Evolutionary conservation across 331 rosid species (phyloP).

Genomic region (Pyrus hybrid): DNA sequence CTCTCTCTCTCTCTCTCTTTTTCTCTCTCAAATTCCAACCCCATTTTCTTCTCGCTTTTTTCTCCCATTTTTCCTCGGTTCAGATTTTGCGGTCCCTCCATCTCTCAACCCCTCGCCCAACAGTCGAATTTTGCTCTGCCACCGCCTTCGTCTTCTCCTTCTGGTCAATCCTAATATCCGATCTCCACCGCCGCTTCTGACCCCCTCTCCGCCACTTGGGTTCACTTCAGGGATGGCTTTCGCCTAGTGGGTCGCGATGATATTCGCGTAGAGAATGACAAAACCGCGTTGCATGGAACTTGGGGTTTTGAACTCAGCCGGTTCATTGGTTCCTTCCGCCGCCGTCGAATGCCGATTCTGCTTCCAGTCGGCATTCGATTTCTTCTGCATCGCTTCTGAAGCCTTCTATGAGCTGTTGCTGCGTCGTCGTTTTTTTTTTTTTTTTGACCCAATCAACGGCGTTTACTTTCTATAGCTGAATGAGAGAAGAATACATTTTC

Average conservation of each 20-base stretch:
- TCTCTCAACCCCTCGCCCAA: neutral
- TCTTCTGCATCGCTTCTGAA: slow-evolving; percentile 35
- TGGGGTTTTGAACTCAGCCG: slow-evolving; percentile 34
- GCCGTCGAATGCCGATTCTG: slow-evolving; percentile 56
- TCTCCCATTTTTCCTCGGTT: neutral
- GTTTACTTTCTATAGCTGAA: slow-evolving; percentile 9
- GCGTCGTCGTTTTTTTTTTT: slow-evolving; percentile 1
- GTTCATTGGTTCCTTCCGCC: slow-evolving; percentile 44
- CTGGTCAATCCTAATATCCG: slow-evolving; percentile 8
- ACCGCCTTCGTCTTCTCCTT: neutral
- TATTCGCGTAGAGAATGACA: slow-evolving; percentile 28
- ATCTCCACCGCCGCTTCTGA: neutral
- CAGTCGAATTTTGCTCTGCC: slow-evolving; percentile 15
- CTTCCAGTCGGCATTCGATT: slow-evolving; percentile 57
- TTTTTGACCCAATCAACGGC: slow-evolving; percentile 21
- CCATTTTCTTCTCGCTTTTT: neutral
- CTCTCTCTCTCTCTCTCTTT: slow-evolving; percentile 2
- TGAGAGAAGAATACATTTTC: neutral
- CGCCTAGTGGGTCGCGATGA: slow-evolving; percentile 24
- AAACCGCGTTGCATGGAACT: slow-evolving; percentile 38
- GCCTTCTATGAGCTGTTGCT: slow-evolving; percentile 22
- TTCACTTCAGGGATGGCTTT: slow-evolving; percentile 32
- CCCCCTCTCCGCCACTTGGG: slow-evolving; percentile 27
- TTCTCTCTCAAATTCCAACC: slow-evolving; percentile 5
- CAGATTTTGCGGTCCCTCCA: neutral